These are phyloP conservation scores for Stylosanthes scabra DNA, from an alignment of 331 rosid genomes.

Conservation along the genomic window DNA sequence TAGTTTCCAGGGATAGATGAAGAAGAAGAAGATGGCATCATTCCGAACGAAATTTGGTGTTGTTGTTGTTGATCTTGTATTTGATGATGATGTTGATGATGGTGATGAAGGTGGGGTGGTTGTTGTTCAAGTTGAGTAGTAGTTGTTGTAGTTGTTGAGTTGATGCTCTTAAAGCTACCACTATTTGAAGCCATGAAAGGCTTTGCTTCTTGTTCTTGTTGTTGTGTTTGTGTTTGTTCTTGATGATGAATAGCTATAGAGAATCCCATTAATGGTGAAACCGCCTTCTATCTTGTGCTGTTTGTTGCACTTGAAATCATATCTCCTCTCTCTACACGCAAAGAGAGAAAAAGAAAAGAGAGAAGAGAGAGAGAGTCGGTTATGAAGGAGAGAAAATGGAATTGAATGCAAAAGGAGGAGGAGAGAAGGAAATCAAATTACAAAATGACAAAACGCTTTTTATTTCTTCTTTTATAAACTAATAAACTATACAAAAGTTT, in stretches of 20 bases:
- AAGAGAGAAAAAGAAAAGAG: conserved; percentile 13
- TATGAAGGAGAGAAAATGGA: conserved; percentile 36
- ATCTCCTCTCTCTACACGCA: conserved; percentile 26
- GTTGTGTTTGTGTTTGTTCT: conserved; percentile 2
- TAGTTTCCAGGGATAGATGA: conserved; percentile 65
- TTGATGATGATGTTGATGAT: conserved; percentile 25
- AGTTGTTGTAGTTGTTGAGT: conserved; percentile 47
- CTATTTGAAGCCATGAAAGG: conserved; percentile 63
- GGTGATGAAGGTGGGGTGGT: conserved; percentile 28
- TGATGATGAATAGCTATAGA: conserved; percentile 27
- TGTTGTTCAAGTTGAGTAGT: conserved; percentile 44
- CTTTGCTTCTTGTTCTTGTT: conserved; percentile 47
- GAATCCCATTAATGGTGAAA: conserved; percentile 56
- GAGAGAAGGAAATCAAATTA: background rate
- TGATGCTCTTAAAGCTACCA: conserved; percentile 47
- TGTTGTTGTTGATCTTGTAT: conserved; percentile 27
- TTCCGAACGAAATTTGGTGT: conserved; percentile 65
- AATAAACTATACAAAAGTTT: no score
- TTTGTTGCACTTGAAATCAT: conserved; percentile 42
- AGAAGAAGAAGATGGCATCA: conserved; percentile 77
- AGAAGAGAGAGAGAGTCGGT: conserved; percentile 51
- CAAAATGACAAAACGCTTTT: conserved; percentile 45
- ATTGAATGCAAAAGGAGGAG: conserved; percentile 45
- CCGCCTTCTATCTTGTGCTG: conserved; percentile 46
- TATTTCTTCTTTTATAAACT: background rate